Base-by-base conservation (phyloP, 2,329 filamentous ascomycete genomes). In the Sporothrix curviconia region DNA sequence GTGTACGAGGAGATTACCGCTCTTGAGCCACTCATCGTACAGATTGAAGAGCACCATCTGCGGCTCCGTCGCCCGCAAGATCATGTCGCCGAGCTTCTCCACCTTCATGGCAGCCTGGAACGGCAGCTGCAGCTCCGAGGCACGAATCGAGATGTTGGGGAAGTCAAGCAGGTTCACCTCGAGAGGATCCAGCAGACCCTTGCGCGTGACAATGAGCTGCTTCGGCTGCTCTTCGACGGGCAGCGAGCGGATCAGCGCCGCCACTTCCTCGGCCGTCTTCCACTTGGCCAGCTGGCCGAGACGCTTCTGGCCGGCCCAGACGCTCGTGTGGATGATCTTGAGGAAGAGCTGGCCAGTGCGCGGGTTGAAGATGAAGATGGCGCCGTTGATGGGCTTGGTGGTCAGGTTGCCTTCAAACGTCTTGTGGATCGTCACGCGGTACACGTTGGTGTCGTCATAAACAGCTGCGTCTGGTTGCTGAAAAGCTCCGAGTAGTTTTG, bases 61-160 rank as follows among this genome's bases (percentile, higher is more conserved):
- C n/a, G 94, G 94, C 70, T 97, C 94, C 0, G 94, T 99, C 2
- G 94, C 95, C 65, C 92, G 87, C 46, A 99, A 77, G 66, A 99
- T 99, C 92, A 99, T 96, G 74, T 99, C 95, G 64, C 92, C 95
- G 46, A 99, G 82, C 74, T 99, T 99, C 75, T 99, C 94, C 2
- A 99, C 92, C 80, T 99, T 99, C 92, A 99, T 99, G 0, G 95
- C 95, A 56, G 94, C 94, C 74, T 99, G 95, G 88, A 99, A 99
- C 1, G 94, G 94, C 63, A 99, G 78, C 72, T 99, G 94, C 65
- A 99, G 76, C 73, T 99, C 94, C 0, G 94, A 99, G 11, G 94
- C 94, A 65, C 94, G 89, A 66, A 99, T 99, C 2, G 94, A 96
- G 64, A 99, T 99, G 71, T 99, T 99, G 56, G 94, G 94, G 79